Evolutionary conservation across 164 flowering plant genomes (phyloP).

Genomic region (Vitis rotundifolia): DNA sequence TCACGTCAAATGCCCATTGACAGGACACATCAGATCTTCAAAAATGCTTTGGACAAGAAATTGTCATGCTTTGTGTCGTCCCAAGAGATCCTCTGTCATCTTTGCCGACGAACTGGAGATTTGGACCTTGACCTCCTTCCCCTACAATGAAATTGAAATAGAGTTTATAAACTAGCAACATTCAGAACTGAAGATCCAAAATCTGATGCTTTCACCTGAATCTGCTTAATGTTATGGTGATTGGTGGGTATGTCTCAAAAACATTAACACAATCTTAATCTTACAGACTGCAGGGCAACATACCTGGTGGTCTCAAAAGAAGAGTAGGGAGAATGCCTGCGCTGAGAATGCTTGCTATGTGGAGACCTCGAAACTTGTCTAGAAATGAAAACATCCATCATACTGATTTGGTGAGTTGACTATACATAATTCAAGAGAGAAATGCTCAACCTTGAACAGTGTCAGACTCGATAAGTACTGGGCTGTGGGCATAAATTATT

Average conservation of each 20-base stretch:
- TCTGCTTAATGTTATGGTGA: conserved; percentile 22
- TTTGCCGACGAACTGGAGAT: conserved; percentile 55
- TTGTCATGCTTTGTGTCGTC: not conserved
- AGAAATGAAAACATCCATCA: conserved; percentile 78
- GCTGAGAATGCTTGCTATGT: conserved; percentile 95
- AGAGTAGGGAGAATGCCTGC: conserved; percentile 97
- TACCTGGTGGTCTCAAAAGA: conserved; percentile 88
- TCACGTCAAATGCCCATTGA: not conserved
- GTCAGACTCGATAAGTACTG: conserved; percentile 13
- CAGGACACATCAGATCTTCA: not conserved
- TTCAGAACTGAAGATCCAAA: not conserved
- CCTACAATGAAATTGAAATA: conserved; percentile 48
- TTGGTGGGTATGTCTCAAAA: conserved; percentile 34
- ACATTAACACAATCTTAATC: conserved; percentile 23
- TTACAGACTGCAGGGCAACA: conserved; percentile 23
- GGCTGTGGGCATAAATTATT: conserved; percentile 13
- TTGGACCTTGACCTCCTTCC: conserved; percentile 72
- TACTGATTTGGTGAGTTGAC: conserved; percentile 66
- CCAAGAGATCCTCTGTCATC: conserved; percentile 26
- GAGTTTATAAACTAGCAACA: conserved; percentile 9
- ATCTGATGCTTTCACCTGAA: conserved; percentile 40
- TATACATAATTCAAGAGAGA: conserved; percentile 25
- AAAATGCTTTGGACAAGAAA: not conserved
- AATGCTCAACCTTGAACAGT: conserved; percentile 32
- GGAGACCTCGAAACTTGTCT: conserved; percentile 99